Percentiles rank a stretch among this genome's conserved stretches.
Conservation (phyloP, 257 asterid species). For the Vinca minor region DNA sequence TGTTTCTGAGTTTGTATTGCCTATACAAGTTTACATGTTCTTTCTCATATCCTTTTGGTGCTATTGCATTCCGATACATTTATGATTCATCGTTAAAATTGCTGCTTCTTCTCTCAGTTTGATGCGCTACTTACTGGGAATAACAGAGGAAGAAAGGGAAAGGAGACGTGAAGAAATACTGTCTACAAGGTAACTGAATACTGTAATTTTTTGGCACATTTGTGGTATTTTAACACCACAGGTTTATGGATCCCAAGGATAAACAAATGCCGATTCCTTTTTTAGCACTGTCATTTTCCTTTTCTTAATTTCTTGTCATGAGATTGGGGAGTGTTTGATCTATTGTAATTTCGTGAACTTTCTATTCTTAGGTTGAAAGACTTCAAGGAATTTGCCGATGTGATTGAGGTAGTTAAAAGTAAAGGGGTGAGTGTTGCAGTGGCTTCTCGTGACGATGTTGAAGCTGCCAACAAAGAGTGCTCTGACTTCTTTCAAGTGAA, state of each 20-base stretch:
- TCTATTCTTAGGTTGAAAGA: constrained; percentile 49
- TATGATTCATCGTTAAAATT: constrained; percentile 12
- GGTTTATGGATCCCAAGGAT: neutral
- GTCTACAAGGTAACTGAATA: constrained; percentile 60
- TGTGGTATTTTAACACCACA: neutral
- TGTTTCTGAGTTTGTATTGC: neutral
- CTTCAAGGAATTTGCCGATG: constrained; percentile 83
- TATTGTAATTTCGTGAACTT: neutral
- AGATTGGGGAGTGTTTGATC: constrained; percentile 1
- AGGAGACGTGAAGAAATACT: constrained; percentile 82
- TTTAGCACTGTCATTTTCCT: neutral
- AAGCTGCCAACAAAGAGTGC: constrained; percentile 64
- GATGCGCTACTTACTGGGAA: constrained; percentile 71
- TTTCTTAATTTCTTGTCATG: neutral
- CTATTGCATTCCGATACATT: neutral
- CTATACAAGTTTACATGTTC: neutral
- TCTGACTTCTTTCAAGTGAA: constrained; percentile 66
- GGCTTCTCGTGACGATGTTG: constrained; percentile 79
- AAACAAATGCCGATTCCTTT: neutral
- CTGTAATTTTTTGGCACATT: neutral
- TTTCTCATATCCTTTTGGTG: neutral
- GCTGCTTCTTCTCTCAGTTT: constrained; percentile 45
- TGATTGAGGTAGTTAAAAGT: constrained; percentile 63
- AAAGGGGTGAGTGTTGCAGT: constrained; percentile 83
- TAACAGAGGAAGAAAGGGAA: constrained; percentile 86